Percentiles rank a stretch among this genome's conserved stretches.
These are phyloP conservation scores for Picochlorum sp. DNA, from an alignment of 139 green algal genomes.

Conservation along the genomic window DNA sequence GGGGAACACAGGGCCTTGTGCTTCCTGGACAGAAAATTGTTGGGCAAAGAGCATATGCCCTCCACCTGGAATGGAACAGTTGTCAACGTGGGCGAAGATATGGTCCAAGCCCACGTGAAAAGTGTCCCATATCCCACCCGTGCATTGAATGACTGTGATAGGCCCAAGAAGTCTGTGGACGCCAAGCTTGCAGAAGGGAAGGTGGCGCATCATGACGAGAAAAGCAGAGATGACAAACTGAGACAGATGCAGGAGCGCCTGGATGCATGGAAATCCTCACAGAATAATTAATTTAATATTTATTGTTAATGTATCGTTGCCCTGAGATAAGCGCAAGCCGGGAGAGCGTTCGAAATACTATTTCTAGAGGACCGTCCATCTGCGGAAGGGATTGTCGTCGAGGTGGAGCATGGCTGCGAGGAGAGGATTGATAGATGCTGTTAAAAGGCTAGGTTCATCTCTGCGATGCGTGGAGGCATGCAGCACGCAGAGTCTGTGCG, in stretches of 20 bases:
- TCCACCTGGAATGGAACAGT: neutral
- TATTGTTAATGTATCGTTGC: neutral
- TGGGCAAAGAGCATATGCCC: conserved; percentile 11
- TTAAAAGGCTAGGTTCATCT: too few species aligned
- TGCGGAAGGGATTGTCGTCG: too few species aligned
- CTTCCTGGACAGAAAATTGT: conserved; percentile 41
- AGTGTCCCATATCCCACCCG: too few species aligned
- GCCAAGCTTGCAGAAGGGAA: neutral
- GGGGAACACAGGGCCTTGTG: conserved; percentile 41
- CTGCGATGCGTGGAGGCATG: too few species aligned
- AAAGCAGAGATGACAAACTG: conserved; percentile 26
- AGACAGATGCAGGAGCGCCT: conserved; percentile 48
- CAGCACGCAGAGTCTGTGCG: too few species aligned
- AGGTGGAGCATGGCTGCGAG: too few species aligned
- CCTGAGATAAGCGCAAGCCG: too few species aligned
- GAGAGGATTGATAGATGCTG: too few species aligned
- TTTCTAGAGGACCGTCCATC: neutral
- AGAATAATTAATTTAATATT: conserved; percentile 1
- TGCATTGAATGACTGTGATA: too few species aligned
- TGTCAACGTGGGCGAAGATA: neutral
- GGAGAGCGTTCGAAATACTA: neutral
- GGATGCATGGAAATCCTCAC: conserved; percentile 30
- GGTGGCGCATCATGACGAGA: conserved; percentile 34
- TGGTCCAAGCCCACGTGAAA: too few species aligned
- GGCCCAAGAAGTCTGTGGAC: too few species aligned